Evolutionary conservation across 345 rosid species (phyloP).

Genomic region (Heritiera fomes): DNA sequence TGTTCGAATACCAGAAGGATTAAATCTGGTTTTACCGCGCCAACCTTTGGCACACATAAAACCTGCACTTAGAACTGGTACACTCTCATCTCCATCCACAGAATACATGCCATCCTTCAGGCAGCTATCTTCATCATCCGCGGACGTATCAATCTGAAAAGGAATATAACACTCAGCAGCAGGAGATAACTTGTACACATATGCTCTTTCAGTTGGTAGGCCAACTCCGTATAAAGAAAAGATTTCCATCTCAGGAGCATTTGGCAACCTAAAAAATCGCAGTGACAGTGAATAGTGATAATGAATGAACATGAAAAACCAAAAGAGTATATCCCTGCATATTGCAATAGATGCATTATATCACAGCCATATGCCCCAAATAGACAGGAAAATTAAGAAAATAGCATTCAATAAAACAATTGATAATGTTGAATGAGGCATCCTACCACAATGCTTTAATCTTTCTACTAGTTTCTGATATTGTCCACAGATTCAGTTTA

Average conservation of each 20-base stretch:
- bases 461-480: not conserved
- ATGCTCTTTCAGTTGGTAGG: slow-evolving; percentile 91
- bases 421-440: not conserved
- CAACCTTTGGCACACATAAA: slow-evolving; percentile 96
- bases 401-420: not conserved
- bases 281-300: slow-evolving; percentile 14
- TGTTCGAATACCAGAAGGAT: slow-evolving; percentile 80
- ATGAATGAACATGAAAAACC: not conserved
- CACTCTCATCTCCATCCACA: slow-evolving; percentile 92
- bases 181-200: slow-evolving; percentile 68
- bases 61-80: slow-evolving; percentile 86
- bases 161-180: slow-evolving; percentile 82
- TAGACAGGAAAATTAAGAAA: not conserved
- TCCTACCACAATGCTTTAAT: not conserved
- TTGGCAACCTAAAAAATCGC: slow-evolving; percentile 66
- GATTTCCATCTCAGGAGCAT: slow-evolving; percentile 93
- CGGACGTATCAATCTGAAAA: slow-evolving; percentile 81
- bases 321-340: not conserved
- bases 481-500: not conserved
- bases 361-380: not conserved
- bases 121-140: slow-evolving; percentile 64
- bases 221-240: slow-evolving; percentile 92
- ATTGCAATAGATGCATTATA: not conserved
- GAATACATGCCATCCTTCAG: slow-evolving; percentile 79
- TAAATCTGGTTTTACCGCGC: slow-evolving; percentile 92